Evolutionary conservation across 2,329 filamentous ascomycete genomes (phyloP), one percentile per base, ranked within the genome.

Genomic region (Epichloe brachyelytri): DNA sequence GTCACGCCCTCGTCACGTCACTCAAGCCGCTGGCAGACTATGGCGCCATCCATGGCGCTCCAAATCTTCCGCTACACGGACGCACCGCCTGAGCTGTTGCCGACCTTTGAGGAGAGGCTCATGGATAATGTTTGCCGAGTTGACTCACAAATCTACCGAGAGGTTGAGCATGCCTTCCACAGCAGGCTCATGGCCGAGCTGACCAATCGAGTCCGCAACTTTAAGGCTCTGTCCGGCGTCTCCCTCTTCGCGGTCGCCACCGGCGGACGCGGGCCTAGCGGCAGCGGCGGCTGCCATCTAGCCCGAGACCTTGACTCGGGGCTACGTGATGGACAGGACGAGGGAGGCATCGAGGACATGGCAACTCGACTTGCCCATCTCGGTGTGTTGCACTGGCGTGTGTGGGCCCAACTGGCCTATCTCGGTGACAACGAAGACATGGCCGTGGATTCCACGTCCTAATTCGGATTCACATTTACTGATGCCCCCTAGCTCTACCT

Each of bases 361-460:
- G 81, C 87, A 1, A 84, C 82, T 43, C 81, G 87, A 44, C 75
- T 95, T 48, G 84, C 88, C 5, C 91, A 96, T 62, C 80, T 96
- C 43, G 82, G 86, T 14, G 76, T 93, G 5, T 70, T 97, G 22
- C 89, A 96, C 67, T 96, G 90, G 89, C 79, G 87, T 46, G 85
- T 95, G 3, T 97, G 90, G 88, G 78, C 79, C 1, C 79, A 80
- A 2, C 72, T 95, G 49, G 80, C 85, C 12, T 95, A 95, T 63
- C 57, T 69, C 14, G 66, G 65, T 26, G 73, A 71, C 30, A 53
- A 60, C 33, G 66, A 71, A 49, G 64, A 63, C 46, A 64, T 66
- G 61, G 54, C 58, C 30, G 53, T 66, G 50, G 67, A 70, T 14
- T 46, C 37, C 30, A 39, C 19, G 30, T 14, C n/a, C 19, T 43